Base-by-base conservation (phyloP, 1,284 basidiomycete genomes). In the Cerrena zonata region DNA sequence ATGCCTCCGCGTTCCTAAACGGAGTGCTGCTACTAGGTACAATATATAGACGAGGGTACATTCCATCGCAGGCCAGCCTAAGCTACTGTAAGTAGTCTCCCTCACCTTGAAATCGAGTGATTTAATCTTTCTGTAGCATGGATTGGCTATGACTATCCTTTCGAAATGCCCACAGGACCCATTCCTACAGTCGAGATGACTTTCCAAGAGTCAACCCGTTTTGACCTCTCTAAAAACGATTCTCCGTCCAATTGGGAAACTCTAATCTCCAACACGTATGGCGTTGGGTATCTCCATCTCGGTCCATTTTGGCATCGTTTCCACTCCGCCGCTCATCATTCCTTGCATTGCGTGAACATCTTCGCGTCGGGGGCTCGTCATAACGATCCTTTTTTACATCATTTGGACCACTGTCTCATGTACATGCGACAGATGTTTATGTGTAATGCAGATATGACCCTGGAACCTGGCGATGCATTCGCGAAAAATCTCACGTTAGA, bases 381-480 rank as follows among this genome's bases (percentile, higher is more conserved):
- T n/a, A 36, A 27, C 53, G 58, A 22, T 52, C 42, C 48, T 49
- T 47, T 36, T 46, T 56, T 23, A 55, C 37, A 53, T 5, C 62
- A 66, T 47, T 55, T 62, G 22, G 22, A 48, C 12, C 67, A 69
- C 55, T 69, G 67, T 49, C 51, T 69, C 22, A 58, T 60, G 37
- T 69, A 69, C 54, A 53, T 68, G 12, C 54, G 64, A 4, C 65
- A 66, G 49, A 58, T 57, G 50, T 52, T 54, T 3, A 56, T 69
- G 25, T 70, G 68, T 51, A 24, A 55, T 19, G 55, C 64, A 5
- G 65, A 69, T 47, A 36, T 60, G 10, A 65, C 65, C 5, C 51
- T 67, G 21, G 67, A 69, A 49, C 48, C 46, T 11, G 56, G 50
- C 2, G 50, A 54, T 27, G 51, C 51, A 25, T 44, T 34, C 24